Evolutionary conservation across 371 early-diverging fungal genomes (phyloP).

Genomic region (Mucor saturninus): DNA sequence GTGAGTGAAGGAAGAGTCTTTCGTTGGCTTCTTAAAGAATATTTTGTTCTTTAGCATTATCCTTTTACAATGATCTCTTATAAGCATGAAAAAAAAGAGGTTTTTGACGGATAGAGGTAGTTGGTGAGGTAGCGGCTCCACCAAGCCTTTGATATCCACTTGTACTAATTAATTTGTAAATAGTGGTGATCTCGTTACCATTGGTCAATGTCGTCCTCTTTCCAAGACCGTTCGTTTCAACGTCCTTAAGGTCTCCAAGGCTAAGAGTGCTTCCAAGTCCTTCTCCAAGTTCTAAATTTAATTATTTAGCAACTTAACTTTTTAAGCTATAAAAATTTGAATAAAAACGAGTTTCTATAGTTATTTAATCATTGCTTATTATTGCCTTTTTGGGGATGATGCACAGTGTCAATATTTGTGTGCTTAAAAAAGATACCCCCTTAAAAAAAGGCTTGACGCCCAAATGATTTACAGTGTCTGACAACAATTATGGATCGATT

Average conservation of each 20-base stretch:
- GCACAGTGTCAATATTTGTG: background rate
- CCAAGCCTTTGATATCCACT: slow-evolving; percentile 61
- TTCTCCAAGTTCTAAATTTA: slow-evolving; percentile 93
- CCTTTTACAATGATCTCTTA: slow-evolving; percentile 7
- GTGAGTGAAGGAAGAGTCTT: slow-evolving; percentile 1
- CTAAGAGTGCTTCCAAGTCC: slow-evolving; percentile 88
- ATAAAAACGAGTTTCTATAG: too few species aligned
- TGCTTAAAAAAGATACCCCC: background rate
- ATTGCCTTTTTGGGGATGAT: background rate
- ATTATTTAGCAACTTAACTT: slow-evolving; percentile 1
- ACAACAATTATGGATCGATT: background rate
- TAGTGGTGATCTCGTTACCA: slow-evolving; percentile 94
- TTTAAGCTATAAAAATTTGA: too few species aligned
- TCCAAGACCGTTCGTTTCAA: slow-evolving; percentile 99
- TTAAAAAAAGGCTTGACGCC: background rate
- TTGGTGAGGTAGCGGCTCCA: slow-evolving; percentile 65
- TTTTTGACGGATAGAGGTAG: slow-evolving; percentile 56
- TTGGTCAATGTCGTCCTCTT: slow-evolving; percentile 98
- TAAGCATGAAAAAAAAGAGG: slow-evolving; percentile 3
- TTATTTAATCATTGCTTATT: too few species aligned
- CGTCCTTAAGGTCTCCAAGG: slow-evolving; percentile 96
- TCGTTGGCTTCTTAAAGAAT: background rate
- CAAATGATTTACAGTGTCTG: background rate
- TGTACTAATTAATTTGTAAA: slow-evolving; percentile 17
- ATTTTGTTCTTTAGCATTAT: background rate